phyloP scores from a whole-genome alignment of 2,329 filamentous ascomycete genomes.

The Aspergillus arachidicola region DNA sequence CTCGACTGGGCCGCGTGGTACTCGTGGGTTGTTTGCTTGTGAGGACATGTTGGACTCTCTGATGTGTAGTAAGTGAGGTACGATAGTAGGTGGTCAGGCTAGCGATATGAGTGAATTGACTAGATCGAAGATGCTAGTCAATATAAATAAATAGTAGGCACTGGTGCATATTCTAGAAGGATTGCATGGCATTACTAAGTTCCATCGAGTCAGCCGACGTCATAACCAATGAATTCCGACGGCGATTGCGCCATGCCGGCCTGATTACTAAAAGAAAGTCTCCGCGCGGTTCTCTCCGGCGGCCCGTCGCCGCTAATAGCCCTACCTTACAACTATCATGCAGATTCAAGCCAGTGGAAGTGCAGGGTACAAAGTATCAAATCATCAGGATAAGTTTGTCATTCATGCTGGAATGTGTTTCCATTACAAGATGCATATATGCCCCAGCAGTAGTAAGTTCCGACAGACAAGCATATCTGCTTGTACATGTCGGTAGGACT shows the following conservation, averaged over 20 bases:
- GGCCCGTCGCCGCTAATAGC: neutral
- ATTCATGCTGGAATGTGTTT: too few species aligned
- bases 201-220: neutral
- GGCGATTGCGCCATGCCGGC: neutral
- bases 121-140: neutral
- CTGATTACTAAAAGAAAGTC: neutral
- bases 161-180: neutral
- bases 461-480: too few species aligned
- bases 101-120: neutral
- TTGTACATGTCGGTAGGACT: too few species aligned
- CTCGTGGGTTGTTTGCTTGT: slow-evolving; percentile 14
- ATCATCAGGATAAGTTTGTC: too few species aligned
- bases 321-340: neutral
- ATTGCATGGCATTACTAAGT: neutral
- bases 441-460: too few species aligned
- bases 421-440: too few species aligned
- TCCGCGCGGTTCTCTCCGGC: neutral
- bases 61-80: neutral
- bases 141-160: neutral
- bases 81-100: neutral
- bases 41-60: neutral
- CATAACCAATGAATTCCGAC: neutral
- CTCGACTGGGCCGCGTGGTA: slow-evolving; percentile 63
- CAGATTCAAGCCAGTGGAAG: too few species aligned
- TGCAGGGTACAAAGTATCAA: too few species aligned